Evolutionary conservation across 1,139 yeast species (phyloP).

Genomic region (Hanseniaspora gamundiae): DNA sequence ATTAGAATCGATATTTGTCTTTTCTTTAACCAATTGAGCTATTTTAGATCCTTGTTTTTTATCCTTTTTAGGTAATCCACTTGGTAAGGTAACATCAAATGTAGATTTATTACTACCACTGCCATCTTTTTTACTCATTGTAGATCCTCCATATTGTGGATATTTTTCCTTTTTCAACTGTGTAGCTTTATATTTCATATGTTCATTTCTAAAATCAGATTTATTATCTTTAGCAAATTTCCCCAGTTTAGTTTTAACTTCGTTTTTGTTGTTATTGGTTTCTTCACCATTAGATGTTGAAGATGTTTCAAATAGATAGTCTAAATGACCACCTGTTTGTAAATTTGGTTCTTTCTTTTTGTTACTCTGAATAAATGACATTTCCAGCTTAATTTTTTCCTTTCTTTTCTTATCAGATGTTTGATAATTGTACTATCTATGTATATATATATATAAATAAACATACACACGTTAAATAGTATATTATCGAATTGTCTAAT

Average conservation of each 20-base stretch:
- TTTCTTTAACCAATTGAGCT: neutral
- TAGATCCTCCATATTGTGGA: neutral
- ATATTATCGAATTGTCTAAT: too few species aligned
- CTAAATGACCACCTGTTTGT: slow-evolving; percentile 5
- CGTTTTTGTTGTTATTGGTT: slow-evolving; percentile 2
- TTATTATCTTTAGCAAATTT: neutral
- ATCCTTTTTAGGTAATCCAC: neutral
- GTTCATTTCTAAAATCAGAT: neutral
- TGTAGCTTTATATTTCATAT: neutral
- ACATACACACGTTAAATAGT: too few species aligned
- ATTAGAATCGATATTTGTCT: neutral
- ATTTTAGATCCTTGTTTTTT: neutral
- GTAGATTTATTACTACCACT: neutral
- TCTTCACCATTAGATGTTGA: neutral
- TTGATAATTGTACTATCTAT: neutral
- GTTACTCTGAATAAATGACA: neutral
- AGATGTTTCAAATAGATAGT: slow-evolving; percentile 4
- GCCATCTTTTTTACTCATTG: neutral
- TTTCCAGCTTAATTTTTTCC: too few species aligned
- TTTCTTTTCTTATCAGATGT: neutral
- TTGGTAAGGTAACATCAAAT: neutral
- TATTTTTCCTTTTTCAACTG: neutral
- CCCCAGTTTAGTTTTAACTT: slow-evolving; percentile 2
- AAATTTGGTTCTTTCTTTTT: neutral
- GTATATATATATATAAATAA: too few species aligned